phyloP scores from a whole-genome alignment of 148 eudicot genomes.

The Diospyros kaki region DNA sequence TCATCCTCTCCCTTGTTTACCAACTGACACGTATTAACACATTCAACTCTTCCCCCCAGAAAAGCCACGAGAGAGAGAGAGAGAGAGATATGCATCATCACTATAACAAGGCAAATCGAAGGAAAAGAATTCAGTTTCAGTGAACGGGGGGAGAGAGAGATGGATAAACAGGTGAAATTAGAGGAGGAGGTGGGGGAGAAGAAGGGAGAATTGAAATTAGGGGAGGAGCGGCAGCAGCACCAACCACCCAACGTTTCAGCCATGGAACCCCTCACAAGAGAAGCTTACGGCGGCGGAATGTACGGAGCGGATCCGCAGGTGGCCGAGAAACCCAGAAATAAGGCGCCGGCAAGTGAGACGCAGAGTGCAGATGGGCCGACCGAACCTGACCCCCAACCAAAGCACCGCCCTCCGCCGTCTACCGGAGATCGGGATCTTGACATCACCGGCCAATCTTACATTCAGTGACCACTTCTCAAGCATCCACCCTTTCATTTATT shows the following conservation, averaged over 20 bases:
- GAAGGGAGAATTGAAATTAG: not conserved
- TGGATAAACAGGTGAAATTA: not conserved
- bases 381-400: constrained; percentile 30
- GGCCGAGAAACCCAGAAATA: not conserved
- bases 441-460: constrained; percentile 77
- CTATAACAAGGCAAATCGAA: too few relatives aligned
- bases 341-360: constrained; percentile 55
- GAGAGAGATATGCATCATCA: too few relatives aligned
- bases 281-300: constrained; percentile 86
- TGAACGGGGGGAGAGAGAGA: not conserved
- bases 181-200: not conserved
- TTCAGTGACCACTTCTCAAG: constrained; percentile 26
- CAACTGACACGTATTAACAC: too few relatives aligned
- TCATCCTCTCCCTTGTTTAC: too few relatives aligned
- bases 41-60: too few relatives aligned
- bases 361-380: constrained; percentile 81
- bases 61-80: too few relatives aligned
- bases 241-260: constrained; percentile 30
- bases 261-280: constrained; percentile 51
- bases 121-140: too few relatives aligned
- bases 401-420: constrained; percentile 59
- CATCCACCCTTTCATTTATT: too few relatives aligned
- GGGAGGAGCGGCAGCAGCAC: constrained; percentile 9
- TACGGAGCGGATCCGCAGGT: constrained; percentile 42
- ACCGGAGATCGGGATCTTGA: constrained; percentile 65